phyloP scores from a whole-genome alignment of 441 rosid genomes.

The Sinapis alba region DNA sequence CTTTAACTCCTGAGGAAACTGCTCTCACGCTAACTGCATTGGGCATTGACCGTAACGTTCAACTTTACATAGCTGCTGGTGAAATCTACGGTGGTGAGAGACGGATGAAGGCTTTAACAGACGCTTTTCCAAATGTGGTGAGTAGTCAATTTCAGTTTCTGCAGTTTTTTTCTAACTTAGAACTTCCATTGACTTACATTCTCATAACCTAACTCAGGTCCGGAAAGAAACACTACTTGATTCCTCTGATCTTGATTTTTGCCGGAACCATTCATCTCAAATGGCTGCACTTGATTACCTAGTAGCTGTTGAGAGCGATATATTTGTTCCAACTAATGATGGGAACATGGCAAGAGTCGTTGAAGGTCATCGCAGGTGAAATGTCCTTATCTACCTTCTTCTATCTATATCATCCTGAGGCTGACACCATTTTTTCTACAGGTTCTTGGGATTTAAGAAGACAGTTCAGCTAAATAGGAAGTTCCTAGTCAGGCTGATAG shows the following conservation, averaged over 20 bases:
- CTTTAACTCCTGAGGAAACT: constrained; percentile 78
- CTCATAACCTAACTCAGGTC: constrained; percentile 48
- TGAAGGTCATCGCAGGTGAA: constrained; percentile 82
- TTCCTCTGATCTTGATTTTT: constrained; percentile 57
- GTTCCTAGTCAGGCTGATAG: constrained; percentile 60
- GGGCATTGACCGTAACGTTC: constrained; percentile 65
- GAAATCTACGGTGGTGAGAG: constrained; percentile 69
- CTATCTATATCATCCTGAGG: constrained; percentile 11
- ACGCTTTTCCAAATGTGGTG: constrained; percentile 63
- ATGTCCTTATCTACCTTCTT: background rate
- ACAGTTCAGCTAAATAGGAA: constrained; percentile 58
- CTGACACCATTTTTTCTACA: constrained; percentile 29
- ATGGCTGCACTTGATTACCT: constrained; percentile 83
- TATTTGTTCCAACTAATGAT: constrained; percentile 72
- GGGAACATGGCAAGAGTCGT: constrained; percentile 91
- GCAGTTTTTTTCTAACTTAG: background rate
- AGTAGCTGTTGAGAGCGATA: constrained; percentile 71
- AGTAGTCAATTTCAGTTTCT: constrained; percentile 27
- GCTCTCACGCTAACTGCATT: constrained; percentile 56
- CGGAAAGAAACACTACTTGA: constrained; percentile 65
- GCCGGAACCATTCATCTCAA: constrained; percentile 76
- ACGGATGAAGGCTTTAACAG: constrained; percentile 55
- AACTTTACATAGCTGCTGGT: constrained; percentile 78
- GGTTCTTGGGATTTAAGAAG: constrained; percentile 80
- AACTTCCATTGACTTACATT: constrained; percentile 5